Base-by-base conservation (phyloP, 805 yeast species). In the Starmerella riodocensis region DNA sequence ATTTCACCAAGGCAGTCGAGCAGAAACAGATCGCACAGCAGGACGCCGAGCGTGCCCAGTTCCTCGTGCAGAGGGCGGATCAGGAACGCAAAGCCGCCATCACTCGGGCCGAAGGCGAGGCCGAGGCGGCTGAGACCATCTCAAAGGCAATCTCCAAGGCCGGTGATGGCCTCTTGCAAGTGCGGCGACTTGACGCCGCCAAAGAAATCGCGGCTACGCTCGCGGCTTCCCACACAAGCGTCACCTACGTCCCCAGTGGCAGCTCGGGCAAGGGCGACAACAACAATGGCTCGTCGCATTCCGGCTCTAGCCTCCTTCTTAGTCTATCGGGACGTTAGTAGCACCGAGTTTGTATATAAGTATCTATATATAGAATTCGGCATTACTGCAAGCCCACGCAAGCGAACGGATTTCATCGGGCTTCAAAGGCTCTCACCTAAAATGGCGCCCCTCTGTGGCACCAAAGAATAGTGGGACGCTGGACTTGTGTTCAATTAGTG, bases 1-100 rank as follows among this genome's bases (percentile, higher is more conserved):
- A 91, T 58, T 91, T 91, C 67, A 91, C 98, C 39, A 86, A 82
- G 62, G 97, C 98, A 25, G 98, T 91, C 44, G 98, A 91, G 65
- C 94, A 83, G 65, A 91, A 91, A 61, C 97, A 91, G 64, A 93
- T 91, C 63, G 98, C 98, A 24, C 98, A 91, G 66, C 98, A 91
- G 64, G 98, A 91, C 58, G 97, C 98, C 19, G 97, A 91, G 67
- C 73, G 98, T 51, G 95, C 97, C 43, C 80, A 79, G 56, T 91
- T 74, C 57, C 67, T 83, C 38, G 96, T 91, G 40, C 96, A 86
- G 57, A 80, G 80, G 58, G 97, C 97, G 7, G 96, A 91, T 62
- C 98, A 91, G 65, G 97, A 88, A 62, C 75, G 94, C 58, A 86
- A 80, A 61, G 98, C 97, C 2, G 67, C 82, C 34, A 84, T 91